Evolutionary conservation across 306 rosid genomes (phyloP), one percentile per base, ranked within the genome.

Genomic region (Benincasa hispida): DNA sequence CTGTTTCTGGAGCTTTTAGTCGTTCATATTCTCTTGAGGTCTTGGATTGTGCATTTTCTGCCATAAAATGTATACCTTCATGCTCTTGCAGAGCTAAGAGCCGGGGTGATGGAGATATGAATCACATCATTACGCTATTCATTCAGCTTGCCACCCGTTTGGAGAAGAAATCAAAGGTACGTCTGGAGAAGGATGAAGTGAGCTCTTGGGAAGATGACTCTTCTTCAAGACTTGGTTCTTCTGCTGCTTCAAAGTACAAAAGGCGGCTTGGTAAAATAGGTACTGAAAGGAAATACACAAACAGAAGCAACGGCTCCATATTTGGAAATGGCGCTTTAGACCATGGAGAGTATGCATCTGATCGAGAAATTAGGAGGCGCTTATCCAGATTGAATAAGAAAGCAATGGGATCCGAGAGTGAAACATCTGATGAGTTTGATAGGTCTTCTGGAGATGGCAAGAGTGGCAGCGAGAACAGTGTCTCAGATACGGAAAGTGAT

Each of bases 371-470:
- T 75, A 89, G 91, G 82, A 87, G 91, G 82, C 87, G 95, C 60
- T 83, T 94, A 69, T 89, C 90, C 69, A 90, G 84, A 84, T 84
- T 90, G 91, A 94, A 92, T 81, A 92, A 86, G 81, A 90, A 82
- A 82, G 79, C 88, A 57, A 74, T 88, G 79, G 96, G 81, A 81
- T 95, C 99, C 61, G 98, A 88, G 76, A 89, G 91, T 84, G 98
- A 95, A 79, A 92, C 97, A 39, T 95, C 98, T 50, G 98, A 95
- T 77, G 98, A 94, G 51, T 75, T 79, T 79, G 92, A 87, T 77
- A 78, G 84, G 84, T 90, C 98, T 85, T 92, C 86, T 62, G 93
- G 84, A 80, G 90, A 86, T 82, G 86, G 89, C 55, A 92, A 89
- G 87, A 90, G 95, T 82, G 86, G 78, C 74, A 88, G 89, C 83